Evolutionary conservation across 768 basidiomycete species (phyloP), one percentile per base, ranked within the genome.

Genomic region (Lactarius indigo): DNA sequence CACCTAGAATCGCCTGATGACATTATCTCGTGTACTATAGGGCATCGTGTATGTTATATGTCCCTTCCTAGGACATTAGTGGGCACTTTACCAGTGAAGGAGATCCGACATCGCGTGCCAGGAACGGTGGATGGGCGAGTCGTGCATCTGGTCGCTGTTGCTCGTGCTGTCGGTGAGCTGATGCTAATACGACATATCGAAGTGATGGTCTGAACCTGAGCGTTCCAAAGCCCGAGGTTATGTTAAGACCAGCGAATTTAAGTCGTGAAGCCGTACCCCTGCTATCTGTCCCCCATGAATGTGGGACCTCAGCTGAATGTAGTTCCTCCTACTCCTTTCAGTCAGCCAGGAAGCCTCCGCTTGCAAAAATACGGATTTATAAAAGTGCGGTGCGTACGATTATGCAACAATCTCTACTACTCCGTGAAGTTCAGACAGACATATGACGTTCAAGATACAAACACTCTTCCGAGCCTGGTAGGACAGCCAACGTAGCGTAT

Each of bases 101-200:
- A 84, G 61, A 58, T 86, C 85, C 23, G 82, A 75, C 73, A 90
- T 82, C 1, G 82, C 82, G 58, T 87, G 82, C 85, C 85, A 87
- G 31, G 88, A 87, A 28, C 88, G 76, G 6, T 81, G 81, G 47
- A 88, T 78, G 62, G 84, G 74, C 1, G 75, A 74, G 61, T 68
- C 68, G 18, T 74, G 59, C 59, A 59, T 52, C 5, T 73, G 69
- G 18, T 73, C 70, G 55, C 72, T 59, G 68, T 61, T 44, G 55
- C 44, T 26, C 2, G 57, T 59, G 56, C 68, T 70, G 52, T 59
- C 41, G 47, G 63, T 44, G 41, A 63, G 52, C 7, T 60, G 23
- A 5, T 57, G 52, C 3, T 59, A 31, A 20, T 52, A 57, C 5
- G 66, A 44, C 62, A 63, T 63, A 50, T 57, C 30, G 31, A 13